phyloP scores from a whole-genome alignment of 805 yeast genomes.

The Candida sakaeoensis region DNA sequence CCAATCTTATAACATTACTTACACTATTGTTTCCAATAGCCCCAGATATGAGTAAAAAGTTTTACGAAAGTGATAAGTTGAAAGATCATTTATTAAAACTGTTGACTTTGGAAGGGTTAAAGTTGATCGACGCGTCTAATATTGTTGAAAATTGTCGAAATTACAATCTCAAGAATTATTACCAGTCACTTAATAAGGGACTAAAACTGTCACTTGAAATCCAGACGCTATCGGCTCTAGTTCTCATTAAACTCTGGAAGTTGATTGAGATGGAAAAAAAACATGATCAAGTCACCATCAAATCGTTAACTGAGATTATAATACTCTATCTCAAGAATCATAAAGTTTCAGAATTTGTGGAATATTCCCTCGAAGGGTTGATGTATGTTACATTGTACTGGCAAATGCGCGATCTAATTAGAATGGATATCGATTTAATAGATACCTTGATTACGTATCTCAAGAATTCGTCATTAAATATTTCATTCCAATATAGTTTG shows the following conservation, averaged over 20 bases:
- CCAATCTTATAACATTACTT: slow-evolving; percentile 19
- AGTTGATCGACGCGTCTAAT: slow-evolving; percentile 36
- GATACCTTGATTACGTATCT: slow-evolving; percentile 14
- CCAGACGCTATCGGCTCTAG: slow-evolving; percentile 39
- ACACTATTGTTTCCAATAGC: slow-evolving; percentile 26
- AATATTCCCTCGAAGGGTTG: slow-evolving; percentile 40
- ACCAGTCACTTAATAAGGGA: slow-evolving; percentile 37
- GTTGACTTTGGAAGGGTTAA: slow-evolving; percentile 13
- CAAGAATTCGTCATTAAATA: slow-evolving; percentile 4
- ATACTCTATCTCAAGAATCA: slow-evolving; percentile 10
- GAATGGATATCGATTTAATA: slow-evolving; percentile 32
- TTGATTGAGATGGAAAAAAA: slow-evolving; percentile 26
- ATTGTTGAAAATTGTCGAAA: slow-evolving; percentile 48
- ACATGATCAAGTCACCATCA: slow-evolving; percentile 7
- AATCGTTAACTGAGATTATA: slow-evolving; percentile 12
- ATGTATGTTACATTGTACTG: slow-evolving; percentile 45
- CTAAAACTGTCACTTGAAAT: slow-evolving; percentile 18
- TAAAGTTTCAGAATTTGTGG: slow-evolving; percentile 11
- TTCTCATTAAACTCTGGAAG: slow-evolving; percentile 57
- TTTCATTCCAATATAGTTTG: slow-evolving; percentile 34
- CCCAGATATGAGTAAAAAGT: slow-evolving; percentile 19
- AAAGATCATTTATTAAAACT: slow-evolving; percentile 12
- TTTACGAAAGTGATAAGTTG: slow-evolving; percentile 20
- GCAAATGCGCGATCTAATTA: slow-evolving; percentile 25
- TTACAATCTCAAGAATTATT: slow-evolving; percentile 44